Conservation (phyloP, 305 asterid species). For the Euphrasia arctica region DNA sequence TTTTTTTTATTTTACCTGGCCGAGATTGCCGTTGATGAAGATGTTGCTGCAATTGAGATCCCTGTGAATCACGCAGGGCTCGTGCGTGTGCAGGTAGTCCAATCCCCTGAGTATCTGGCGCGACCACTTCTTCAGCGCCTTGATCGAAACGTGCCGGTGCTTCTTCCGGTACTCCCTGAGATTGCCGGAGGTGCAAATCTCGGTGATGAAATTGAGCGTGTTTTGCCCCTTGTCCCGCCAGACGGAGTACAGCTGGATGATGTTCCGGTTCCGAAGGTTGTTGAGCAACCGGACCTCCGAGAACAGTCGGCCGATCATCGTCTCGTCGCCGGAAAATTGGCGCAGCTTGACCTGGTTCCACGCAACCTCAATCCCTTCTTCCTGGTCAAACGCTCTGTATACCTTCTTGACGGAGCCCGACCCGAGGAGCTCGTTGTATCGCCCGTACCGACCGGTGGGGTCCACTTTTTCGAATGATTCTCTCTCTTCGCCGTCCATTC, state of each 20-base stretch:
- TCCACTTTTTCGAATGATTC: slow-evolving; percentile 60
- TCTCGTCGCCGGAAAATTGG: slow-evolving; percentile 44
- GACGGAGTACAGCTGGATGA: slow-evolving; percentile 49
- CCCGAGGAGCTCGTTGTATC: slow-evolving; percentile 64
- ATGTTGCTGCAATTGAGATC: slow-evolving; percentile 54
- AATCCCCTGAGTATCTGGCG: slow-evolving; percentile 67
- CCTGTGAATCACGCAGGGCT: slow-evolving; percentile 43
- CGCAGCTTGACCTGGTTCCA: slow-evolving; percentile 71
- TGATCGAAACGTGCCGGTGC: slow-evolving; percentile 60
- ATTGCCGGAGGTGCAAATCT: slow-evolving; percentile 71
- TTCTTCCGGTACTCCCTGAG: slow-evolving; percentile 69
- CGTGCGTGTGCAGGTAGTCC: slow-evolving; percentile 60
- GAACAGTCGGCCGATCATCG: slow-evolving; percentile 44
- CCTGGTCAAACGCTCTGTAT: slow-evolving; percentile 74
- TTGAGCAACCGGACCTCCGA: slow-evolving; percentile 59
- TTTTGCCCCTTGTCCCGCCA: slow-evolving; percentile 55
- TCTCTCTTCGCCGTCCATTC: slow-evolving; percentile 32
- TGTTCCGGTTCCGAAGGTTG: slow-evolving; percentile 42
- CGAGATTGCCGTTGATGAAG: slow-evolving; percentile 73
- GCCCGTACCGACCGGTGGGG: slow-evolving; percentile 61
- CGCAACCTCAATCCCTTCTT: slow-evolving; percentile 82
- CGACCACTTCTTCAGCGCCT: slow-evolving; percentile 76
- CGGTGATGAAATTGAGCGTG: slow-evolving; percentile 66
- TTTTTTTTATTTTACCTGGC: slow-evolving; percentile 43
- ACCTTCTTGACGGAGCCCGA: slow-evolving; percentile 67